Conservation (phyloP, 352 stramenopile genomes). For the Pythium phragmitis region DNA sequence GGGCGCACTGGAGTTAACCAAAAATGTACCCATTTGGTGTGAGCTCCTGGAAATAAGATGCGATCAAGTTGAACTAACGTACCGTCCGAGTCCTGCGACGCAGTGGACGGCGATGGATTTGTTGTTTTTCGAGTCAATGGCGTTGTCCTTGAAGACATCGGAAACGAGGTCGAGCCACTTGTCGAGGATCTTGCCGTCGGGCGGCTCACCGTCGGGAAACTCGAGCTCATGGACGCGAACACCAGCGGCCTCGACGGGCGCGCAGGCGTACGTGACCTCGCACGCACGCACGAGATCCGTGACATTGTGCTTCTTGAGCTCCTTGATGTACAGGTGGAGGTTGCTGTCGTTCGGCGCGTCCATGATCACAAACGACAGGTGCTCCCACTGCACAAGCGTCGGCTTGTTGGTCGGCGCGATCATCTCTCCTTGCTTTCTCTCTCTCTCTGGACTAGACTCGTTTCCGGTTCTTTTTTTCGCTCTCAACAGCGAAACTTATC, state of each 20-base stretch:
- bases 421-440: conserved; percentile 28
- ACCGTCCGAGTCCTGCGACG: conserved; percentile 95
- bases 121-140: conserved; percentile 56
- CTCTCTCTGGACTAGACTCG: conserved; percentile 14
- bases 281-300: conserved; percentile 95
- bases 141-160: conserved; percentile 91
- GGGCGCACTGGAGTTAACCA: conserved; percentile 67
- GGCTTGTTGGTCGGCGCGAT: conserved; percentile 86
- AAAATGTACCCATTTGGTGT: conserved; percentile 12
- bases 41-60: conserved; percentile 3
- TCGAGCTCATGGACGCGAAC: conserved; percentile 95
- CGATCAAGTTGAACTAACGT: conserved; percentile 20
- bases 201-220: conserved; percentile 95
- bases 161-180: conserved; percentile 96
- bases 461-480: conserved; percentile 19
- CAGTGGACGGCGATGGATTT: conserved; percentile 97
- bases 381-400: conserved; percentile 84
- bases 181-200: conserved; percentile 91
- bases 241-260: conserved; percentile 91
- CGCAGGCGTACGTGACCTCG: conserved; percentile 93
- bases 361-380: conserved; percentile 98
- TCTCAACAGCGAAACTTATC: conserved; percentile 34
- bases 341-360: conserved; percentile 96
- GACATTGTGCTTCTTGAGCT: conserved; percentile 96
- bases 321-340: conserved; percentile 96